A percentile compares a stretch with the other conserved stretches of the same genome.
Evolutionary conservation across 495 filamentous ascomycete species (phyloP).

Genomic region (Usnea hakonensis): DNA sequence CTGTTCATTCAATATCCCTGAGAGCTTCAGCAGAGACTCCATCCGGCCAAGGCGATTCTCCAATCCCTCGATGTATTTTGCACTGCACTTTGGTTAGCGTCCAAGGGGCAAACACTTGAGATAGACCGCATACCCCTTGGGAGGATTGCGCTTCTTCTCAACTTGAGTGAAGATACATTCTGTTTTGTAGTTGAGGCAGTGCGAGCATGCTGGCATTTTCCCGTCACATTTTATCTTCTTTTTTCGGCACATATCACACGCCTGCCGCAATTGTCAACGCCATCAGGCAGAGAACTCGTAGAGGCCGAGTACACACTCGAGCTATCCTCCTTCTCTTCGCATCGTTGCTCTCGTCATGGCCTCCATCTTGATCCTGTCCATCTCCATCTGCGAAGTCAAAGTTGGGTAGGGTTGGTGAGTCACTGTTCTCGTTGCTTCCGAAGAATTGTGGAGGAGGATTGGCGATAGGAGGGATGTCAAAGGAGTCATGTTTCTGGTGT

Average conservation of each 20-base stretch:
- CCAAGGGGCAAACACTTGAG: not conserved
- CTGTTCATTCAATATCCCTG: constrained; percentile 79
- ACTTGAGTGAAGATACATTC: constrained; percentile 97
- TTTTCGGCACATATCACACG: constrained; percentile 98
- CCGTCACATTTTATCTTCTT: constrained; percentile 99
- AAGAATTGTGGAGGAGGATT: constrained; percentile 67
- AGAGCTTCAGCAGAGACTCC: constrained; percentile 82
- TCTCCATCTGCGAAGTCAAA: constrained; percentile 52
- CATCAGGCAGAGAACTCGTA: not conserved
- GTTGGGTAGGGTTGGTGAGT: constrained; percentile 50
- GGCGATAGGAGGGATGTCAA: constrained; percentile 41
- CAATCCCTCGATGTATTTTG: constrained; percentile 96
- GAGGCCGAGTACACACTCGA: constrained; percentile 48
- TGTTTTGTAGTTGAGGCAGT: constrained; percentile 97
- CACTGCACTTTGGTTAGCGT: constrained; percentile 43
- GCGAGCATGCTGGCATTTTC: constrained; percentile 87
- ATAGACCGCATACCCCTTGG: constrained; percentile 67
- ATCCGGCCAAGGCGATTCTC: constrained; percentile 92
- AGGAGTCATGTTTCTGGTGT: constrained; percentile 35
- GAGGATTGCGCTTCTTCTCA: constrained; percentile 96
- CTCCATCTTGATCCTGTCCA: constrained; percentile 32
- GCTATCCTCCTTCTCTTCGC: constrained; percentile 91
- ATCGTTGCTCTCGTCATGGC: constrained; percentile 62
- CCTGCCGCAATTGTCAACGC: constrained; percentile 44
- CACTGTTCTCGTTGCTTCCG: constrained; percentile 53